These are phyloP conservation scores for Melocanna baccifera DNA, from an alignment of 176 grass and related monocot genomes.

Conservation along the genomic window DNA sequence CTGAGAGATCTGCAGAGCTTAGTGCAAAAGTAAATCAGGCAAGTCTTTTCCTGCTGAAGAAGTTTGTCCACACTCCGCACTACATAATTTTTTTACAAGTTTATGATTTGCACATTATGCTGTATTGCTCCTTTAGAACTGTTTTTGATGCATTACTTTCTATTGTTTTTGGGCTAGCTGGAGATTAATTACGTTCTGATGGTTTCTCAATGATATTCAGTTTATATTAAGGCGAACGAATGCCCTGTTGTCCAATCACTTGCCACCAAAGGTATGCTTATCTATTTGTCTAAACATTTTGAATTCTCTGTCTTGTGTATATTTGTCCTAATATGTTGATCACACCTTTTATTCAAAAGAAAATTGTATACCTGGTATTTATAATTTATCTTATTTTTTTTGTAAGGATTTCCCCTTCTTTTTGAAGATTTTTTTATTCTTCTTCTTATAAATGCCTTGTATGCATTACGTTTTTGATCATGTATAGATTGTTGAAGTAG, in stretches of 20 bases:
- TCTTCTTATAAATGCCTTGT: background rate
- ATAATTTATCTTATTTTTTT: background rate
- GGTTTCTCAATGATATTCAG: constrained; percentile 55
- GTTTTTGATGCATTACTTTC: constrained; percentile 3
- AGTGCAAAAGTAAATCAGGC: constrained; percentile 96
- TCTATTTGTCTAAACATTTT: constrained; percentile 10
- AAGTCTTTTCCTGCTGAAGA: constrained; percentile 27
- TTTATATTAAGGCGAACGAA: constrained; percentile 97
- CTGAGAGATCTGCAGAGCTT: constrained; percentile 84
- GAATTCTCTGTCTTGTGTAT: background rate
- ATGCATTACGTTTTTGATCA: constrained; percentile 28
- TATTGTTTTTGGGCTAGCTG: background rate
- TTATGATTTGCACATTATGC: constrained; percentile 11
- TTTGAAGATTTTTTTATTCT: background rate
- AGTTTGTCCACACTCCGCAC: background rate
- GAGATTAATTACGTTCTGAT: constrained; percentile 27
- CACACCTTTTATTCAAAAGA: background rate
- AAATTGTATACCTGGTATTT: background rate
- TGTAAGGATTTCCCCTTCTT: background rate
- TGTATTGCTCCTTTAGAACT: background rate
- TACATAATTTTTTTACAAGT: background rate
- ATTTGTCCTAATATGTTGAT: constrained; percentile 3
- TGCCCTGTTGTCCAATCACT: constrained; percentile 87
- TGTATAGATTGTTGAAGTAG: constrained; percentile 91
- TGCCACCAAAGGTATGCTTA: constrained; percentile 89